Evolutionary conservation across 345 rosid species (phyloP), one percentile per base, ranked within the genome.

Genomic region (Zanthoxylum bungeanum): DNA sequence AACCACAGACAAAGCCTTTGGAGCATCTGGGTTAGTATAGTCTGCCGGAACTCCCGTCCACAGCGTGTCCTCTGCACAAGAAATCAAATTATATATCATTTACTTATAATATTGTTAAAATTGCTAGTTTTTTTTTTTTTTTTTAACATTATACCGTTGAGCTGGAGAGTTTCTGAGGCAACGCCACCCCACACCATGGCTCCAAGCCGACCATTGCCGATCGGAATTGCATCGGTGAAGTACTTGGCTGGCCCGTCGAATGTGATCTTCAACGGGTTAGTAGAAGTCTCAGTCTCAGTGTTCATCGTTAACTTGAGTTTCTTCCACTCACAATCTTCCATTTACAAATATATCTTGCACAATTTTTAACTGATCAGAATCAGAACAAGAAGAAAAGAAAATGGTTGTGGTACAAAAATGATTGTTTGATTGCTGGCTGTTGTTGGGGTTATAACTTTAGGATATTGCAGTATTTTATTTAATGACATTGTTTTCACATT

Each of bases 151-250:
- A 2, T 53, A 94, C 98, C 97, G 10, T 92, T 89, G 79, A 94
- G 86, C 77, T 89, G 92, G 59, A 94, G 76, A 73, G 79, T 82
- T 64, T 92, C 97, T 7, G 91, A 76, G 3, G 87, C 73, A 75
- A 86, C 88, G 7, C 96, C 96, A 46, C 97, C 99, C 97, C 93
- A 91, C 44, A 95, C 78, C 90, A 91, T 92, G 36, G 98, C 99
- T 39, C 97, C 99, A 16, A 95, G 76, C 11, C 98, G 91, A 28
- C 98, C 98, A 84, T 95, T 95, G 0, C 96, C 96, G 33, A 92
- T 81, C 9, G 98, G 98, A 75, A 87, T 81, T 21, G 98, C 87
- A 67, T 95, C 98, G 6, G 97, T 92, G 92, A 93, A 95, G 71
- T 86, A 77, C 68, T 86, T 75, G 40, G 97, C 92, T 0, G 98